These are phyloP conservation scores for Dactylellina cionopaga DNA, from an alignment of 2,329 filamentous ascomycete species.

Conservation along the genomic window DNA sequence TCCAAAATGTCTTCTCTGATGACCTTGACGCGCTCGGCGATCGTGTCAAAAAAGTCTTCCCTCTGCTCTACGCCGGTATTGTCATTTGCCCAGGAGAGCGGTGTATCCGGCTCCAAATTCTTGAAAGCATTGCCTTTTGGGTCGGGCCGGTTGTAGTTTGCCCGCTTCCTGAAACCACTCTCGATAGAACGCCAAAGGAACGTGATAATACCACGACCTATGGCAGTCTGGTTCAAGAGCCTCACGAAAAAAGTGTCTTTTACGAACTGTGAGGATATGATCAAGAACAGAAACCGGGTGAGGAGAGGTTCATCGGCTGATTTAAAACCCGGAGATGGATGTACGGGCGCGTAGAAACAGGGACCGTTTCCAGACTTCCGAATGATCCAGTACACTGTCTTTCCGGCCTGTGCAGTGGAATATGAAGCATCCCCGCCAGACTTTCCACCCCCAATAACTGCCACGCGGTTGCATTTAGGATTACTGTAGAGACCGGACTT, in stretches of 20 bases:
- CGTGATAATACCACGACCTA: conserved; percentile 49
- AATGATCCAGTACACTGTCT: conserved; percentile 52
- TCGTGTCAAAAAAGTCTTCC: conserved; percentile 56
- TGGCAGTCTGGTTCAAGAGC: conserved; percentile 51
- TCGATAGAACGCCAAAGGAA: conserved; percentile 52
- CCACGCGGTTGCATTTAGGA: conserved; percentile 20
- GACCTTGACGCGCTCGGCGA: conserved; percentile 56
- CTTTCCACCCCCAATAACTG: conserved; percentile 54
- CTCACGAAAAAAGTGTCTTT: conserved; percentile 33
- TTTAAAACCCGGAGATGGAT: conserved; percentile 45
- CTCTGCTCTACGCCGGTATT: conserved; percentile 54
- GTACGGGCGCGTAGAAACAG: conserved; percentile 27
- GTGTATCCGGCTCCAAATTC: conserved; percentile 57
- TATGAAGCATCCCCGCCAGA: conserved; percentile 53
- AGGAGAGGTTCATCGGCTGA: conserved; percentile 55
- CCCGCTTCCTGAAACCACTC: conserved; percentile 14
- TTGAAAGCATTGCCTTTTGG: conserved; percentile 54
- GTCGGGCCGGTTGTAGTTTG: conserved; percentile 54
- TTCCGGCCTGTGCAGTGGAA: conserved; percentile 41
- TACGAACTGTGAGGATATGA: conserved; percentile 53
- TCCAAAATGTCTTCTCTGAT: conserved; percentile 53
- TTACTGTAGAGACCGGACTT: conserved; percentile 10
- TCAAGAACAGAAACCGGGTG: conserved; percentile 45
- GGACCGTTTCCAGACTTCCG: conserved; percentile 48
- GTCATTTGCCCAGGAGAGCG: conserved; percentile 57